phyloP scores from a whole-genome alignment of 1,284 basidiomycete species.

The Cutaneotrichosporon sp. region DNA sequence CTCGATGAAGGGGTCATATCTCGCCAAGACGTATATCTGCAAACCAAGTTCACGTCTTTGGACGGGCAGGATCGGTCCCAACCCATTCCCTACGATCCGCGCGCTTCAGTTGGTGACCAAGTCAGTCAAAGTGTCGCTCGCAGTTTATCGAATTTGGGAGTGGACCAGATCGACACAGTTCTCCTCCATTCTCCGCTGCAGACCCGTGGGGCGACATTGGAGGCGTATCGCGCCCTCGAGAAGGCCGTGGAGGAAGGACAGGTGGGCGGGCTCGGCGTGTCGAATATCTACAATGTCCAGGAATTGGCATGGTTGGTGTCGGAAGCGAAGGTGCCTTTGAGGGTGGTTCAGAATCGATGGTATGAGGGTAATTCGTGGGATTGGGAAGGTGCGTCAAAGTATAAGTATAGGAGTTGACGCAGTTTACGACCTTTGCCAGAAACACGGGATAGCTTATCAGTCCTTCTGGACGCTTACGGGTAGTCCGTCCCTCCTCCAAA shows the following conservation, averaged over 20 bases:
- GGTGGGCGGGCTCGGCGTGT: slow-evolving; percentile 67
- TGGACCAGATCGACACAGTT: slow-evolving; percentile 69
- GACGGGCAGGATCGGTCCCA: slow-evolving; percentile 67
- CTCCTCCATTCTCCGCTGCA: slow-evolving; percentile 72
- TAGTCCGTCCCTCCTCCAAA: slow-evolving; percentile 62
- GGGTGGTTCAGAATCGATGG: slow-evolving; percentile 79
- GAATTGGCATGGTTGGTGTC: slow-evolving; percentile 60
- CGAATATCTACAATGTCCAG: slow-evolving; percentile 68
- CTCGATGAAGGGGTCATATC: slow-evolving; percentile 59
- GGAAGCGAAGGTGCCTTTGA: slow-evolving; percentile 57
- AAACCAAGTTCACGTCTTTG: slow-evolving; percentile 77
- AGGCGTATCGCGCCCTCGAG: slow-evolving; percentile 66
- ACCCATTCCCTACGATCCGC: slow-evolving; percentile 69
- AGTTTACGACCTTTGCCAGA: slow-evolving; percentile 47
- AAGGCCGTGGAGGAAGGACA: slow-evolving; percentile 63
- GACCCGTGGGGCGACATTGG: slow-evolving; percentile 61
- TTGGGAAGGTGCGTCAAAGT: slow-evolving; percentile 52
- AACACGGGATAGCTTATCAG: slow-evolving; percentile 69
- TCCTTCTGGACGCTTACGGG: slow-evolving; percentile 84
- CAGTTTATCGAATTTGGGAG: slow-evolving; percentile 66
- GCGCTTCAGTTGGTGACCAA: slow-evolving; percentile 61
- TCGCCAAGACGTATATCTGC: slow-evolving; percentile 66
- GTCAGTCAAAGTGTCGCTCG: slow-evolving; percentile 63
- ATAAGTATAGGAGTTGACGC: neutral
- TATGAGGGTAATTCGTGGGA: slow-evolving; percentile 76